These are phyloP conservation scores for Penicillium sp. DNA, from an alignment of 2,329 filamentous ascomycete species.

Conservation along the genomic window DNA sequence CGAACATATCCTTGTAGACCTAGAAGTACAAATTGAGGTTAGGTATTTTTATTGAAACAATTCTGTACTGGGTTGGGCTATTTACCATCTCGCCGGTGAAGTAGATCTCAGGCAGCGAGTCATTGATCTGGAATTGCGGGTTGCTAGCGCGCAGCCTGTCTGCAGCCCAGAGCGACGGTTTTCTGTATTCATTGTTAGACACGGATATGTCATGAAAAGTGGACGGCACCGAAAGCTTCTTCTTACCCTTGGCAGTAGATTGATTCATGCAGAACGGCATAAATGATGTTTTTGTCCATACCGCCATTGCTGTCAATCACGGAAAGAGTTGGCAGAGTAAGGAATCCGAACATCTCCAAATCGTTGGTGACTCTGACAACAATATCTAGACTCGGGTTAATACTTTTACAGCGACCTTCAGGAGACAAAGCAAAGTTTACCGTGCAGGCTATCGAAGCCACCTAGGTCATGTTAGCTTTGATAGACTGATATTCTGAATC, in stretches of 20 bases:
- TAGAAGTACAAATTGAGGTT: conserved; percentile 19
- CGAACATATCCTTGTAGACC: conserved; percentile 80
- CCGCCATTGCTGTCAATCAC: conserved; percentile 64
- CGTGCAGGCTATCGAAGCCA: conserved; percentile 71
- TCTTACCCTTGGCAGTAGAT: conserved; percentile 72
- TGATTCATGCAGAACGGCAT: conserved; percentile 81
- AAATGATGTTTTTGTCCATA: conserved; percentile 77
- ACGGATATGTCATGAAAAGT: background rate
- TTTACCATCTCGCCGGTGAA: conserved; percentile 85
- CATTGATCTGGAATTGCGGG: conserved; percentile 48
- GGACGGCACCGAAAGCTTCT: background rate
- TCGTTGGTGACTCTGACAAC: conserved; percentile 70
- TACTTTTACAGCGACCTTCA: background rate
- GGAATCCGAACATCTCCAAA: conserved; percentile 69
- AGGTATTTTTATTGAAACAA: background rate
- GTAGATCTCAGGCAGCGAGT: conserved; percentile 56
- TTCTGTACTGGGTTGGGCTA: background rate
- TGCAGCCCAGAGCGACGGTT: conserved; percentile 72
- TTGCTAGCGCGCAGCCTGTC: conserved; percentile 43
- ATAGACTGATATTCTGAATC: background rate
- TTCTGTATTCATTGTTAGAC: conserved; percentile 35
- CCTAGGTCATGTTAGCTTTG: conserved; percentile 39
- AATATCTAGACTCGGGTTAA: conserved; percentile 46
- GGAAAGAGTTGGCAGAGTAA: conserved; percentile 69
- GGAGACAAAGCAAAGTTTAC: conserved; percentile 31